Evolutionary conservation across 2,329 filamentous ascomycete species (phyloP).

Genomic region (Cytospora paraplurivora): DNA sequence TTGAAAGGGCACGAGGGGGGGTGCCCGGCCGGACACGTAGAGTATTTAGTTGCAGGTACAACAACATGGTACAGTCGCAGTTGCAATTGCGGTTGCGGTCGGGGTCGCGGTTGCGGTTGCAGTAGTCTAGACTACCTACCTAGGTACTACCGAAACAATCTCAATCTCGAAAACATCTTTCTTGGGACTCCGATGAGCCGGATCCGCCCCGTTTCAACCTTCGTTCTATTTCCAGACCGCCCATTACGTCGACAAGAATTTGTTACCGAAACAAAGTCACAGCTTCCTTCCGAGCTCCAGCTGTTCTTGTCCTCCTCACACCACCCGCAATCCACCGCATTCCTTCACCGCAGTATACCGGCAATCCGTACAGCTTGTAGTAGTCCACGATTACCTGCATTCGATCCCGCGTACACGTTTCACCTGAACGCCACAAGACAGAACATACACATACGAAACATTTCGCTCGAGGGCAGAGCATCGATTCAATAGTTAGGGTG

Average conservation of each 20-base stretch:
- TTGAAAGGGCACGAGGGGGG: too few relatives aligned
- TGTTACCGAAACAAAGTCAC: background rate
- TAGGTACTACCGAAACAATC: too few relatives aligned
- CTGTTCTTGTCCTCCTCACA: background rate
- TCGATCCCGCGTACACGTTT: background rate
- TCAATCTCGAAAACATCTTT: too few relatives aligned
- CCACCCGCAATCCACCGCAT: background rate
- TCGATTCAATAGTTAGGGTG: constrained; percentile 8
- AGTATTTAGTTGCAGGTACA: too few relatives aligned
- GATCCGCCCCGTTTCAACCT: background rate
- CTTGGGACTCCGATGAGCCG: background rate
- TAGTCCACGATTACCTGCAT: background rate
- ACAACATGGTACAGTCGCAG: too few relatives aligned
- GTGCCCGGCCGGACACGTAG: too few relatives aligned
- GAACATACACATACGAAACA: background rate
- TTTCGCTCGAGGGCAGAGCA: background rate
- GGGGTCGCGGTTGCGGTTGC: too few relatives aligned
- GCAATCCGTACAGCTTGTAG: background rate
- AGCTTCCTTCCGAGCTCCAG: background rate
- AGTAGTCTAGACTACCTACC: too few relatives aligned
- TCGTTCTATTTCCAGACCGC: constrained; percentile 2
- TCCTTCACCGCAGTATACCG: background rate
- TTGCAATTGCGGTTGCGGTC: too few relatives aligned
- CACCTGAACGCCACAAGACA: constrained; percentile 1
- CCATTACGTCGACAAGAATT: background rate